These are phyloP conservation scores for Misopates orontium DNA, from an alignment of 257 asterid genomes.

Conservation along the genomic window DNA sequence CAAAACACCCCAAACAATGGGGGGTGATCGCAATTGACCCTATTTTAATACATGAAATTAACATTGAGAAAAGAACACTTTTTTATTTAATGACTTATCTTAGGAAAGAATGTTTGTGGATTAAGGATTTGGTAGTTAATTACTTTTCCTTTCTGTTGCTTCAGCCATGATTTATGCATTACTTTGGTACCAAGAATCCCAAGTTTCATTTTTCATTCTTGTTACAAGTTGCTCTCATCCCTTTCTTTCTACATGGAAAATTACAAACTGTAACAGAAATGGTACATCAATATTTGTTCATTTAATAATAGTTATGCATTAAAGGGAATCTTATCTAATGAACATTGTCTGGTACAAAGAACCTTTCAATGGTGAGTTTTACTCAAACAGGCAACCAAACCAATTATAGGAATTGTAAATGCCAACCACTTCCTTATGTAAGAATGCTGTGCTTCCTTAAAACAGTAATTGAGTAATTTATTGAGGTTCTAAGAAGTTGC, in stretches of 20 bases:
- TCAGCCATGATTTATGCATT: constrained; percentile 30
- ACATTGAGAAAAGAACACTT: too few relatives aligned
- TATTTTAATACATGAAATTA: too few relatives aligned
- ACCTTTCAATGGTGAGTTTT: constrained; percentile 23
- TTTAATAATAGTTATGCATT: neutral
- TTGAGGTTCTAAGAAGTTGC: neutral
- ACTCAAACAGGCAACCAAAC: constrained; percentile 36
- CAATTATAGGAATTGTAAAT: constrained; percentile 31
- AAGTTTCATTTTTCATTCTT: constrained; percentile 13
- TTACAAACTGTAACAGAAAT: neutral
- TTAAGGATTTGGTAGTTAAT: constrained; percentile 25
- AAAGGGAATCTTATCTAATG: constrained; percentile 16
- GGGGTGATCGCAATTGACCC: too few relatives aligned
- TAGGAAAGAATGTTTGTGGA: constrained; percentile 31
- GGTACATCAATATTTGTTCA: neutral
- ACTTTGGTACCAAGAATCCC: constrained; percentile 44
- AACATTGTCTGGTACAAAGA: constrained; percentile 32
- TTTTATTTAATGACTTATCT: constrained; percentile 11
- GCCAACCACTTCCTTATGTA: constrained; percentile 30
- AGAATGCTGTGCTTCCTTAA: neutral
- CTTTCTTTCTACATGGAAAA: constrained; percentile 8
- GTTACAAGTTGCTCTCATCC: constrained; percentile 5
- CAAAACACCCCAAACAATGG: too few relatives aligned
- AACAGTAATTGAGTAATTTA: neutral
- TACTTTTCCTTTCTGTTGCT: constrained; percentile 30